These are phyloP conservation scores for Volutella citrinella DNA, from an alignment of 2,329 filamentous ascomycete genomes.

Conservation along the genomic window DNA sequence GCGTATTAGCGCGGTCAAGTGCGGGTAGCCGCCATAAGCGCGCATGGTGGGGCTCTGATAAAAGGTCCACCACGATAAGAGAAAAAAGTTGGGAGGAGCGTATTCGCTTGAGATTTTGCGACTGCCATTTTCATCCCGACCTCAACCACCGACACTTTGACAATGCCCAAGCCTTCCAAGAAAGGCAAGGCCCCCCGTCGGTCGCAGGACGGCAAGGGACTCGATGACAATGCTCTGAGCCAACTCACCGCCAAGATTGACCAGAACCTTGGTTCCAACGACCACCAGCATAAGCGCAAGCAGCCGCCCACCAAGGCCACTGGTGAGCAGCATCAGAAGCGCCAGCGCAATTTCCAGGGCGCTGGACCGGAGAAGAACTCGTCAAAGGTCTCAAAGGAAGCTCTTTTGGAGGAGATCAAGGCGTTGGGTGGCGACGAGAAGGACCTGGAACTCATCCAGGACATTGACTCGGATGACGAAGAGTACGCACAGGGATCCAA, in stretches of 20 bases:
- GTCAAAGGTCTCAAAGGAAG: constrained; percentile 29
- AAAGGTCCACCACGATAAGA: constrained; percentile 15
- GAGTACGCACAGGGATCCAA: constrained; percentile 29
- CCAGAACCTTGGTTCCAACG: constrained; percentile 41
- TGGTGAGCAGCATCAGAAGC: constrained; percentile 33
- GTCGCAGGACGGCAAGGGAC: constrained; percentile 23
- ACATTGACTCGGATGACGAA: constrained; percentile 42
- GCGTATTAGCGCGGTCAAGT: too few species aligned
- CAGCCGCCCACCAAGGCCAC: constrained; percentile 35
- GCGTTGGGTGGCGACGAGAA: constrained; percentile 64
- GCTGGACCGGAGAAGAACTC: constrained; percentile 21
- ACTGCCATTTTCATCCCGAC: constrained; percentile 13
- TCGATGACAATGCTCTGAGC: constrained; percentile 50
- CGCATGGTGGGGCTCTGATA: too few species aligned
- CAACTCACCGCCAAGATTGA: constrained; percentile 57
- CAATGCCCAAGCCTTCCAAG: constrained; percentile 36
- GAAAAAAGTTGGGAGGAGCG: constrained; percentile 24
- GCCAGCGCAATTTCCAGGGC: constrained; percentile 32
- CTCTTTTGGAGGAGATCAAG: constrained; percentile 60
- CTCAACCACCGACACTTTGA: constrained; percentile 7
- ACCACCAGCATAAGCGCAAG: constrained; percentile 48
- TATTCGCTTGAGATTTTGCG: constrained; percentile 17
- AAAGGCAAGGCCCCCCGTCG: constrained; percentile 31
- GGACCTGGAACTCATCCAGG: constrained; percentile 60
- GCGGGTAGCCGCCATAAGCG: too few species aligned